These are phyloP conservation scores for Populus hybrid DNA, from an alignment of 441 rosid species.

Conservation along the genomic window DNA sequence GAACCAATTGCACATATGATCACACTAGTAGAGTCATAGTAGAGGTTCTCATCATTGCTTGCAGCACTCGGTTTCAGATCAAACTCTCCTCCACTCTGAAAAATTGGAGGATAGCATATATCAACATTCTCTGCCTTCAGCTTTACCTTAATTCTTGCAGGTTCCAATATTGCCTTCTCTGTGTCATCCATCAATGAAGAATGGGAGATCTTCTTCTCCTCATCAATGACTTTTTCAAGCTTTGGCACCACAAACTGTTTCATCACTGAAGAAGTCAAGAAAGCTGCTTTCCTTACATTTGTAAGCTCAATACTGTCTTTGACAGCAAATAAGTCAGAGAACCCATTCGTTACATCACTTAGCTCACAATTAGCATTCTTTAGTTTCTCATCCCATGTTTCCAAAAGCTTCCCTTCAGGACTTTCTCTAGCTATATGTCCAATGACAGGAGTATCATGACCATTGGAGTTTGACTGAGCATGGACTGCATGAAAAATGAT, in stretches of 20 bases:
- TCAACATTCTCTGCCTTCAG: conserved; percentile 75
- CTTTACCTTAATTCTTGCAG: conserved; percentile 32
- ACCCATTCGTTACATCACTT: conserved; percentile 58
- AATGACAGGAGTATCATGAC: conserved; percentile 42
- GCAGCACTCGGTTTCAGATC: conserved; percentile 79
- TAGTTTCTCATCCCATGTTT: conserved; percentile 61
- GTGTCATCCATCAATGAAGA: conserved; percentile 71
- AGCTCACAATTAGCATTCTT: conserved; percentile 50
- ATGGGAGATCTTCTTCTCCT: conserved; percentile 76
- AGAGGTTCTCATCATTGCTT: conserved; percentile 67
- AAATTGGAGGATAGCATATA: conserved; percentile 85
- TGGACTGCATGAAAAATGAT: conserved; percentile 49
- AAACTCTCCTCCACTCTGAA: conserved; percentile 82
- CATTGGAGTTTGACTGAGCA: conserved; percentile 34
- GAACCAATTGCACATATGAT: conserved; percentile 77
- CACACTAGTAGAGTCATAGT: conserved; percentile 70
- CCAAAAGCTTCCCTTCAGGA: conserved; percentile 84
- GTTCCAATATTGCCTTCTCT: conserved; percentile 67
- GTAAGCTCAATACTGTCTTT: conserved; percentile 60
- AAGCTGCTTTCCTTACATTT: conserved; percentile 77
- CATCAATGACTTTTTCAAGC: conserved; percentile 77
- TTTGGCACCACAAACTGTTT: conserved; percentile 72
- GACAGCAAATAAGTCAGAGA: conserved; percentile 71
- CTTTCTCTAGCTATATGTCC: conserved; percentile 69
- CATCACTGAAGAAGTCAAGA: conserved; percentile 62